These are phyloP conservation scores for Xylaria castorea DNA, from an alignment of 495 filamentous ascomycete species.

Conservation along the genomic window DNA sequence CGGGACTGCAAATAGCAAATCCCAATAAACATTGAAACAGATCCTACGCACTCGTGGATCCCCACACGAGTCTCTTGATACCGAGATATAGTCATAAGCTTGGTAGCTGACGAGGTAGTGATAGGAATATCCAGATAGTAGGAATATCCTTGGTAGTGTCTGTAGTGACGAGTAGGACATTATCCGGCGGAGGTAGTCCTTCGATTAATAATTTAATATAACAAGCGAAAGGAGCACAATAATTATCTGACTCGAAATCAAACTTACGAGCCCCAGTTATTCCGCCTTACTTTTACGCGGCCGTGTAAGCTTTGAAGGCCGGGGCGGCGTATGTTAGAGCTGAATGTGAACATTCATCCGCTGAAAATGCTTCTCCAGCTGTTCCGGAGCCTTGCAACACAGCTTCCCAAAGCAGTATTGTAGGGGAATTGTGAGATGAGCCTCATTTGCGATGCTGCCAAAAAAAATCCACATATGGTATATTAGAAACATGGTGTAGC, in stretches of 20 bases:
- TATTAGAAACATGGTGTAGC: not conserved
- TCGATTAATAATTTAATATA: not conserved
- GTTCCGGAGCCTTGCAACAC: not conserved
- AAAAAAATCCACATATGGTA: not conserved
- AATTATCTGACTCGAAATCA: not conserved
- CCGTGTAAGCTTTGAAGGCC: not conserved
- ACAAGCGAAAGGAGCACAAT: constrained; percentile 11
- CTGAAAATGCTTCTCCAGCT: not conserved
- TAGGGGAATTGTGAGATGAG: not conserved
- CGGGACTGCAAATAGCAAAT: not conserved
- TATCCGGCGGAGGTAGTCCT: not conserved
- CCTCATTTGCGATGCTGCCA: not conserved
- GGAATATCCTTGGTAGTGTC: not conserved
- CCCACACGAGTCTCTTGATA: not conserved
- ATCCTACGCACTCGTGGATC: not conserved
- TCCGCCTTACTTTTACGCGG: not conserved
- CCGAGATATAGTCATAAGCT: not conserved
- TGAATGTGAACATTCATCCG: not conserved
- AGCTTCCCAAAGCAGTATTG: not conserved
- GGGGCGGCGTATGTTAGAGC: not conserved
- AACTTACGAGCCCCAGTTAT: not conserved
- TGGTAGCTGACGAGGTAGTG: not conserved
- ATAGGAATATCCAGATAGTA: not conserved
- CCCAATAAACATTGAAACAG: constrained; percentile 3
- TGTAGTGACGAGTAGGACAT: not conserved